A percentile compares a stretch with the other conserved stretches of the same genome.
Evolutionary conservation across 345 rosid species (phyloP).

Genomic region (Boechera stricta): DNA sequence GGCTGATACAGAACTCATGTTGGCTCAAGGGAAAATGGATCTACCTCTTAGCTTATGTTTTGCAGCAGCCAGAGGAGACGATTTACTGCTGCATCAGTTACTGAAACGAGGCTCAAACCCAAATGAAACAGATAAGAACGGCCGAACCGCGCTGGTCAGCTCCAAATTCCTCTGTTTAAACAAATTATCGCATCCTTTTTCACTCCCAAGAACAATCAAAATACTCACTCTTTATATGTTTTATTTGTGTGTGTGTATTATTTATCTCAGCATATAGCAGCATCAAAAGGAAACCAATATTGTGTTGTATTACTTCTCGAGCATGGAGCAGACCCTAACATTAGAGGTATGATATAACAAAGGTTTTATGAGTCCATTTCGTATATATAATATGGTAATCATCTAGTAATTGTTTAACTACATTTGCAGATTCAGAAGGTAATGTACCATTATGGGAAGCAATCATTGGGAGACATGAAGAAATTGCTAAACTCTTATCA

Average conservation of each 20-base stretch:
- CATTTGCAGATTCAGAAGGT: slow-evolving; percentile 70
- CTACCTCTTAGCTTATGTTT: slow-evolving; percentile 80
- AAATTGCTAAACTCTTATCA: slow-evolving; percentile 54
- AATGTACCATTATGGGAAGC: slow-evolving; percentile 89
- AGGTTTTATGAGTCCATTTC: not conserved
- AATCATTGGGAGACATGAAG: slow-evolving; percentile 61
- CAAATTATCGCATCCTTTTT: not conserved
- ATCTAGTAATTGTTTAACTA: not conserved
- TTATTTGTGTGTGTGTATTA: slow-evolving; percentile 28
- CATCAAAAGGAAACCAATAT: slow-evolving; percentile 68
- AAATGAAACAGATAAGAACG: slow-evolving; percentile 64
- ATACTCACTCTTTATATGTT: not conserved
- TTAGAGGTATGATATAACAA: slow-evolving; percentile 54
- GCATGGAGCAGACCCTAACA: slow-evolving; percentile 77
- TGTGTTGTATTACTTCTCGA: slow-evolving; percentile 75
- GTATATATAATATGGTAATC: not conserved
- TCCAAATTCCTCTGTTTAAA: slow-evolving; percentile 10
- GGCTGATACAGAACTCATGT: slow-evolving; percentile 69
- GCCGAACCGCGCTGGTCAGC: slow-evolving; percentile 73
- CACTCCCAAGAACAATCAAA: not conserved
- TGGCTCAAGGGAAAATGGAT: slow-evolving; percentile 81
- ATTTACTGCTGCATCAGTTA: slow-evolving; percentile 71
- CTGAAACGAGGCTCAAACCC: slow-evolving; percentile 76
- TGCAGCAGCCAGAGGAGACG: slow-evolving; percentile 85
- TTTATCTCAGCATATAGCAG: slow-evolving; percentile 80